Evolutionary conservation across 805 yeast genomes (phyloP).

Genomic region (Candida pseudoglaebosa): DNA sequence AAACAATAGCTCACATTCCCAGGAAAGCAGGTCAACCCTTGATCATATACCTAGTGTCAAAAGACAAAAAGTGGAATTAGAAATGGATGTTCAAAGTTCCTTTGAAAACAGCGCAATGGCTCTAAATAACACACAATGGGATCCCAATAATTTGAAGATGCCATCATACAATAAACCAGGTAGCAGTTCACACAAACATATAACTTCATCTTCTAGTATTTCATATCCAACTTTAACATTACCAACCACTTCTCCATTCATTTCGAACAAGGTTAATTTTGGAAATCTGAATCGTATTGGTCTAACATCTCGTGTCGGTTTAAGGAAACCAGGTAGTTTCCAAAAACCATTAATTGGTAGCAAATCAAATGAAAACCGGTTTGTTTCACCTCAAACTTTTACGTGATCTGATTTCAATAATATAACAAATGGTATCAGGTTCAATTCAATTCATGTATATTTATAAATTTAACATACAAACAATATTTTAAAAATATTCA

Average conservation of each 20-base stretch:
- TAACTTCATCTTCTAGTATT: slow-evolving; percentile 2
- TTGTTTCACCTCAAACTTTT: slow-evolving; percentile 19
- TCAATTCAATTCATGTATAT: neutral
- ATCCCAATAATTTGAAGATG: slow-evolving; percentile 15
- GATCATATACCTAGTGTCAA: neutral
- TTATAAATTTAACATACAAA: neutral
- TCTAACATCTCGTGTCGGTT: slow-evolving; percentile 11
- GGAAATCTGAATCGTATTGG: slow-evolving; percentile 9
- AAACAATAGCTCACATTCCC: neutral
- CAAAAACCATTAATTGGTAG: slow-evolving; percentile 25
- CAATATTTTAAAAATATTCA: slow-evolving; percentile 1
- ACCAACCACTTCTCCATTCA: slow-evolving; percentile 24
- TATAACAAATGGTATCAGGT: slow-evolving; percentile 8
- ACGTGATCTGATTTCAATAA: slow-evolving; percentile 20
- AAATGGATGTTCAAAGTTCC: neutral
- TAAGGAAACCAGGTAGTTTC: slow-evolving; percentile 33
- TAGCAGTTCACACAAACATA: neutral
- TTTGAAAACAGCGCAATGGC: neutral
- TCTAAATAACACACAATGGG: slow-evolving; percentile 5
- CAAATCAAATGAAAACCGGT: slow-evolving; percentile 13
- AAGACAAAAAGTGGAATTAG: neutral
- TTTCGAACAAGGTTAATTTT: slow-evolving; percentile 22
- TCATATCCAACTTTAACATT: slow-evolving; percentile 16
- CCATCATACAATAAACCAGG: slow-evolving; percentile 23
- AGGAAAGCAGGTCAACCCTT: neutral